Percentiles rank a stretch among this genome's conserved stretches.
phyloP scores from a whole-genome alignment of 805 yeast genomes.

The Saccharomycopsis oosterbeekiorum region DNA sequence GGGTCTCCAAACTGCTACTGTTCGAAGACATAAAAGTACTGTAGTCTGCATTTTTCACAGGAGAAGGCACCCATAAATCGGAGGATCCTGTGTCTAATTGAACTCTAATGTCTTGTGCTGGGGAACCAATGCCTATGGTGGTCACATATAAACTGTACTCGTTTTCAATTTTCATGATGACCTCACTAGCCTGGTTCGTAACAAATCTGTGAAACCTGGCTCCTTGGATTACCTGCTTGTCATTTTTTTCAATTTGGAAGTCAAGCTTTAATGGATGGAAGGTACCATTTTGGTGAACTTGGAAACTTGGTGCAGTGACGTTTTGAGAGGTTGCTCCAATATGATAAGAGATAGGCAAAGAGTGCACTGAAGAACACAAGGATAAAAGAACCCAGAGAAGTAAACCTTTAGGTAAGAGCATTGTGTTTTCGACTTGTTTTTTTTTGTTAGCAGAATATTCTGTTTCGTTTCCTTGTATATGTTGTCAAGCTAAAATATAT shows the following conservation, averaged over 20 bases:
- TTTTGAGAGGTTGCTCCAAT: neutral
- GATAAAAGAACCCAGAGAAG: neutral
- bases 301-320: neutral
- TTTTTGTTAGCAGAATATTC: neutral
- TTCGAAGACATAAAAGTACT: neutral
- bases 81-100: slow-evolving; percentile 71
- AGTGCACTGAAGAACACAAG: neutral
- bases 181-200: slow-evolving; percentile 1
- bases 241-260: slow-evolving; percentile 4
- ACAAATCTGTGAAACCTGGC: slow-evolving; percentile 1
- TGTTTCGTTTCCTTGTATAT: too few species aligned
- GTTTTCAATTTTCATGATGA: slow-evolving; percentile 23
- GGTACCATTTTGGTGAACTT: neutral
- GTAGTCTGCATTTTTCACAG: neutral
- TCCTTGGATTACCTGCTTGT: neutral
- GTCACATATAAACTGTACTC: slow-evolving; percentile 36
- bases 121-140: slow-evolving; percentile 43
- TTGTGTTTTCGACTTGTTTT: neutral
- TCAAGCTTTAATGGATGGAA: slow-evolving; percentile 8
- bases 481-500: too few species aligned
- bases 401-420: neutral
- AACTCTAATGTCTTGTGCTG: slow-evolving; percentile 41
- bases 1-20: neutral
- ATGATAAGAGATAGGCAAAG: neutral
- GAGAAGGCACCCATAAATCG: slow-evolving; percentile 49